Evolutionary conservation across 352 stramenopile species (phyloP).

Genomic region (Phytopythium helicoides): DNA sequence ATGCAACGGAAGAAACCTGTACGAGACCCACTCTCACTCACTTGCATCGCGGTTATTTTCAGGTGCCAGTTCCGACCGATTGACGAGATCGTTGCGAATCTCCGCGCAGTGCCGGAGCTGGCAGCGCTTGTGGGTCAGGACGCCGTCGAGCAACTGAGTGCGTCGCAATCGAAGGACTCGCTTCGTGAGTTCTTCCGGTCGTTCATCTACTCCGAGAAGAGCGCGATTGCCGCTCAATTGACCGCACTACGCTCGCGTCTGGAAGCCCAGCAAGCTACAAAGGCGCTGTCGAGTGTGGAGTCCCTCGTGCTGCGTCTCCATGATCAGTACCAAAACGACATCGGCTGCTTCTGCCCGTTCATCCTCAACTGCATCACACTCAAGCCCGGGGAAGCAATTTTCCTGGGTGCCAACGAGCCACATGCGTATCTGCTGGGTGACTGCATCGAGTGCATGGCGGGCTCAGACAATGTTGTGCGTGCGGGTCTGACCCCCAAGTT

Average conservation of each 20-base stretch:
- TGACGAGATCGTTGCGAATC: slow-evolving; percentile 88
- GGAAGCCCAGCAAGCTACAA: slow-evolving; percentile 15
- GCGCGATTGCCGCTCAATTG: slow-evolving; percentile 73
- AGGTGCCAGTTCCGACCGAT: slow-evolving; percentile 92
- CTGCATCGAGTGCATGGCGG: slow-evolving; percentile 99
- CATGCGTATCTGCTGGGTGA: slow-evolving; percentile 98
- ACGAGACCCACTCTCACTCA: background rate
- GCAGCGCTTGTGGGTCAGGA: slow-evolving; percentile 51
- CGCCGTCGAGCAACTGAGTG: slow-evolving; percentile 33
- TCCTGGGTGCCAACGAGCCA: slow-evolving; percentile 98
- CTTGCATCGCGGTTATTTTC: too few relatives aligned
- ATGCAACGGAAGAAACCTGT: background rate
- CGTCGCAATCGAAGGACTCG: slow-evolving; percentile 30
- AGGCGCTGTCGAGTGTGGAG: slow-evolving; percentile 44
- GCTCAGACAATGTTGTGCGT: slow-evolving; percentile 98
- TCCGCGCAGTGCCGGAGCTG: slow-evolving; percentile 91
- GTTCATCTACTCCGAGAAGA: slow-evolving; percentile 74
- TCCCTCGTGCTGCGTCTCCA: slow-evolving; percentile 90
- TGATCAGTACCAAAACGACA: slow-evolving; percentile 95
- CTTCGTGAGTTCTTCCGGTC: slow-evolving; percentile 73
- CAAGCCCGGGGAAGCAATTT: slow-evolving; percentile 95
- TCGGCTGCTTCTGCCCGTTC: slow-evolving; percentile 97
- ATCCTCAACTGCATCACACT: slow-evolving; percentile 98
- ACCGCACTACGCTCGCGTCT: slow-evolving; percentile 78
- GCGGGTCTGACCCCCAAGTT: slow-evolving; percentile 99